These are phyloP conservation scores for Purshia tridentata DNA, from an alignment of 306 rosid species.

Conservation along the genomic window DNA sequence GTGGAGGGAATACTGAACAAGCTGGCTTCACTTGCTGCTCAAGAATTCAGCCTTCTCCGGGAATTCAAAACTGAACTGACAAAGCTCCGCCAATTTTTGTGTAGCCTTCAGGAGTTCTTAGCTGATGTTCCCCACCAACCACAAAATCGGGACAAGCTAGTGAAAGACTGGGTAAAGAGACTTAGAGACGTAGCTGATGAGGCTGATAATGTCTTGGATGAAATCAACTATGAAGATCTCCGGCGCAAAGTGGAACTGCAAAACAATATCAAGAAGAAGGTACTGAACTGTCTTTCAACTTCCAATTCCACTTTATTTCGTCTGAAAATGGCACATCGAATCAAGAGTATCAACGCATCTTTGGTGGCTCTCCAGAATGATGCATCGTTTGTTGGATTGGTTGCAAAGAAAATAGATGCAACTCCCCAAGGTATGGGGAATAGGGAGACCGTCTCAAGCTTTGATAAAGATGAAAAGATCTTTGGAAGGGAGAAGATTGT, in stretches of 20 bases:
- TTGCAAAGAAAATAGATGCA: no score
- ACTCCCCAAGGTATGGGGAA: no score
- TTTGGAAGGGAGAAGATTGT: background rate
- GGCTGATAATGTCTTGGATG: conserved; percentile 11
- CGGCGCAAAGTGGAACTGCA: conserved; percentile 8
- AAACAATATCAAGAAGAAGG: background rate
- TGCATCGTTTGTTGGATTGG: conserved; percentile 5
- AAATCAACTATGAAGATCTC: conserved; percentile 8
- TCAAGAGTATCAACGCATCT: background rate
- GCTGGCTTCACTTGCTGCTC: background rate
- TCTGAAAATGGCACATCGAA: conserved; percentile 1
- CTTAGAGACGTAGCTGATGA: conserved; percentile 6
- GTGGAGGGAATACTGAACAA: background rate
- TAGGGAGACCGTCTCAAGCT: background rate
- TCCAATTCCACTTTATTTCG: background rate
- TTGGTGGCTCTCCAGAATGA: background rate
- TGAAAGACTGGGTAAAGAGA: conserved; percentile 11
- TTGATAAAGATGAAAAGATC: background rate
- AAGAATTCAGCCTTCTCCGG: conserved; percentile 7
- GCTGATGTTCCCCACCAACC: background rate
- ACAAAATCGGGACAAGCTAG: background rate
- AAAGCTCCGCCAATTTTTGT: background rate
- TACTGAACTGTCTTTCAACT: background rate
- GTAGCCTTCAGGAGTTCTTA: background rate
- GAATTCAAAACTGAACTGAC: conserved; percentile 14